Conservation (phyloP, 495 filamentous ascomycete genomes). For the Penicillium riverlandense region DNA sequence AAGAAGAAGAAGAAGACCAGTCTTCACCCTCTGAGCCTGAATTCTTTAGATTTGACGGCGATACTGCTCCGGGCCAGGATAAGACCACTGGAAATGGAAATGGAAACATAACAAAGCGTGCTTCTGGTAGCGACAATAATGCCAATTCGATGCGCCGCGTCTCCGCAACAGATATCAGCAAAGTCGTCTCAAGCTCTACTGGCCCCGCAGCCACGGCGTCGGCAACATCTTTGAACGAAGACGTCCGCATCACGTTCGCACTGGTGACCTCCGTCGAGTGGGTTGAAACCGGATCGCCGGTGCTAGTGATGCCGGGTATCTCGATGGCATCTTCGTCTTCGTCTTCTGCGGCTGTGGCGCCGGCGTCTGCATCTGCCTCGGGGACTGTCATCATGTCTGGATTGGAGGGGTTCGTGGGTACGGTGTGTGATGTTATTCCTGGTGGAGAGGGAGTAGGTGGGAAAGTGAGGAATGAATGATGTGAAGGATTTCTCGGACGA, state of each 20-base stretch:
- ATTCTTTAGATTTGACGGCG: slow-evolving; percentile 59
- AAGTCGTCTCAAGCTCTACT: slow-evolving; percentile 11
- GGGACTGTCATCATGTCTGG: slow-evolving; percentile 16
- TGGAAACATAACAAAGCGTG: too few relatives aligned
- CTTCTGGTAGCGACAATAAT: background rate
- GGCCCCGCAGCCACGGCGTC: slow-evolving; percentile 5
- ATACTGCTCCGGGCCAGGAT: slow-evolving; percentile 24
- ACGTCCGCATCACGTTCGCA: slow-evolving; percentile 64
- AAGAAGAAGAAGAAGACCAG: slow-evolving; percentile 21
- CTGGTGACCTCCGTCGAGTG: slow-evolving; percentile 74
- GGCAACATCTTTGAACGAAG: slow-evolving; percentile 16
- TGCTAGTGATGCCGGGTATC: slow-evolving; percentile 68
- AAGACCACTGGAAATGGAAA: too few relatives aligned
- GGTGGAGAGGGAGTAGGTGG: slow-evolving; percentile 9
- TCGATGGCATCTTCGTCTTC: slow-evolving; percentile 27
- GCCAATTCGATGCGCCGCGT: slow-evolving; percentile 1
- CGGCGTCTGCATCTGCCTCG: slow-evolving; percentile 2
- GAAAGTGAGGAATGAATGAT: background rate
- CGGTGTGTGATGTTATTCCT: slow-evolving; percentile 29
- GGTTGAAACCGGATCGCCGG: slow-evolving; percentile 71
- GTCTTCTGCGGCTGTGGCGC: slow-evolving; percentile 15
- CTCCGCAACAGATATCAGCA: slow-evolving; percentile 17
- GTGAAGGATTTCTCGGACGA: too few relatives aligned
- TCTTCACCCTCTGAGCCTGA: slow-evolving; percentile 40
- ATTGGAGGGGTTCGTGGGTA: slow-evolving; percentile 44